These are phyloP conservation scores for Naganishia sp. DNA, from an alignment of 1,284 basidiomycete species.

Conservation along the genomic window DNA sequence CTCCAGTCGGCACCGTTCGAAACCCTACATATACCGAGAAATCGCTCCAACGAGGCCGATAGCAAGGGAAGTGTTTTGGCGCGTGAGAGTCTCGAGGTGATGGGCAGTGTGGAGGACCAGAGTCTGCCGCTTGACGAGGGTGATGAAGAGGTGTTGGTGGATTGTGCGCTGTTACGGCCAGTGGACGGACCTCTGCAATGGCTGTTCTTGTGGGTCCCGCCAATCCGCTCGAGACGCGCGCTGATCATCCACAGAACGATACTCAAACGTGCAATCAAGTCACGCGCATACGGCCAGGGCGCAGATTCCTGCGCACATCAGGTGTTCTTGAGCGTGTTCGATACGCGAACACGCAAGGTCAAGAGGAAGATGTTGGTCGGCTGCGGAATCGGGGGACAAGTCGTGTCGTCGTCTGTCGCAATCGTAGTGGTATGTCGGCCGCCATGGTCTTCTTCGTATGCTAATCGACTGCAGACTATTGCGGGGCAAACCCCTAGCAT, in stretches of 20 bases:
- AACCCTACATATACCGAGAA: slow-evolving; percentile 13
- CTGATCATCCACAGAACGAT: neutral
- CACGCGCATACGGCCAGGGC: neutral
- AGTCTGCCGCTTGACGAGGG: neutral
- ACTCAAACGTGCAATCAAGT: slow-evolving; percentile 2
- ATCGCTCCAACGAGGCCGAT: neutral
- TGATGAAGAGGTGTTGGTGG: slow-evolving; percentile 15
- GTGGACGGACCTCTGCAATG: neutral
- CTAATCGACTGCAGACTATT: slow-evolving; percentile 2
- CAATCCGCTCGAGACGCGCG: neutral
- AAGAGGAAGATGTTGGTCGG: slow-evolving; percentile 16
- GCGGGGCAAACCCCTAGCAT: slow-evolving; percentile 14
- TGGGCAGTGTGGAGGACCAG: neutral
- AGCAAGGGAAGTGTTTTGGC: neutral
- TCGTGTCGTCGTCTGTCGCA: neutral
- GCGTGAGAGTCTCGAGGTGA: slow-evolving; percentile 4
- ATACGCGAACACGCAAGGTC: neutral
- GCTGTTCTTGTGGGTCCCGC: slow-evolving; percentile 6
- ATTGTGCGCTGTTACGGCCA: slow-evolving; percentile 1
- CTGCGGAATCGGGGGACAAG: slow-evolving; percentile 9
- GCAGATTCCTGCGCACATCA: neutral
- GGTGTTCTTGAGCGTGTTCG: slow-evolving; percentile 15
- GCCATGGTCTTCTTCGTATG: neutral
- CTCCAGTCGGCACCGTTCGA: slow-evolving; percentile 12
- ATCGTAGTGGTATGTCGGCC: slow-evolving; percentile 7